Conservation (phyloP, 139 green algal species). For the Tetraselmis chui region DNA sequence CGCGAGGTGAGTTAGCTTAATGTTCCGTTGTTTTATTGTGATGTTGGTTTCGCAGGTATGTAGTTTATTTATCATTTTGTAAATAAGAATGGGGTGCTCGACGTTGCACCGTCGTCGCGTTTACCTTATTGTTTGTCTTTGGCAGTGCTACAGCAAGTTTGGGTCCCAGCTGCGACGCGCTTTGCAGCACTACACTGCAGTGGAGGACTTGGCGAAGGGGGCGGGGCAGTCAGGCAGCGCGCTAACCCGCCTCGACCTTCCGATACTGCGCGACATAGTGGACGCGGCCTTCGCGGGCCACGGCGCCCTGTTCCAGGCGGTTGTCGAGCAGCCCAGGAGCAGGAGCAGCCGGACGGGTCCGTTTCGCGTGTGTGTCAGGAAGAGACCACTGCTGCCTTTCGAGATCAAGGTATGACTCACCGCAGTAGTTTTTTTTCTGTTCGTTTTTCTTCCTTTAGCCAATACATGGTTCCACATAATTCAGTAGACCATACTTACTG, state of each 20-base stretch:
- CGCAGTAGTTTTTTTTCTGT: too few species aligned
- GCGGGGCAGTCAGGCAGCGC: background rate
- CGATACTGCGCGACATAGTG: background rate
- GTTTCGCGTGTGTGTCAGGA: background rate
- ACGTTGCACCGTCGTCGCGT: too few species aligned
- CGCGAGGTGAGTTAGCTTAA: background rate
- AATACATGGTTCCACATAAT: too few species aligned
- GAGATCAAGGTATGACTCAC: too few species aligned
- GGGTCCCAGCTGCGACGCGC: background rate
- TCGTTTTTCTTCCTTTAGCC: too few species aligned
- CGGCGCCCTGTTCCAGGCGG: background rate
- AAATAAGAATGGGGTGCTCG: too few species aligned
- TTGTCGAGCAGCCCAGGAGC: background rate
- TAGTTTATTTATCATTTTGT: too few species aligned
- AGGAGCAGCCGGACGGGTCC: background rate
- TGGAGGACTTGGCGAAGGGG: background rate
- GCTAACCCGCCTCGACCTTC: background rate
- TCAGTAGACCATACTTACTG: too few species aligned
- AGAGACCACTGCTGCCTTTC: background rate
- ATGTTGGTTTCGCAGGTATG: too few species aligned
- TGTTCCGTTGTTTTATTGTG: too few species aligned
- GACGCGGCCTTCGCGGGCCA: background rate
- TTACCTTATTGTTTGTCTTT: too few species aligned
- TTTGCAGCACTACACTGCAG: background rate
- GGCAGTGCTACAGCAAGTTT: background rate